Base-by-base conservation (phyloP, 164 flowering plant genomes). In the Brasenia schreberi region DNA sequence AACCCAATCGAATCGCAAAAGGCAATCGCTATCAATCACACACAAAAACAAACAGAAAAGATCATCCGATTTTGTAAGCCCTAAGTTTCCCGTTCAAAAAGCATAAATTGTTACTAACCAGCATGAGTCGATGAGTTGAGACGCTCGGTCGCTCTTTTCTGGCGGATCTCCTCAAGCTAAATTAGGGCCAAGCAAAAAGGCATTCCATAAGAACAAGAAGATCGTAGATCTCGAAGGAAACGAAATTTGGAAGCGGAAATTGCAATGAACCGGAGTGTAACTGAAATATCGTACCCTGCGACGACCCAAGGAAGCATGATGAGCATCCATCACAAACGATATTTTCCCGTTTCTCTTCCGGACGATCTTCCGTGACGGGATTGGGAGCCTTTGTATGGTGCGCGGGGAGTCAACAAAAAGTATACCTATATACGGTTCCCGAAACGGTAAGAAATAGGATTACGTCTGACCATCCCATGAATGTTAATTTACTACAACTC, bases 81-180 rank as follows among this genome's bases (percentile, higher is more conserved):
- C 7, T 7, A 45, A 7, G 11, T 12, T 45, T 7, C 11, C 7
- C 53, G 5, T 45, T 12, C 53, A 45, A 45, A 45, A 45, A 3
- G 5, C 11, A 45, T 7, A 45, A 45, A 12, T 45, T 12, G 53
- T 45, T 12, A 12, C 53, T 7, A 45, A 45, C 53, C 53, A 7
- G 53, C 53, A 3, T 45, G 3, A 2, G 7, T 45, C 53, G 53
- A 45, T 45, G 53, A 45, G 12, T 7, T 45, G 5, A 90, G 62
- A 71, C 87, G 84, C 61, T 88, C 96, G 0, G 96, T 94, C 0
- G 92, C 94, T 80, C 96, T 80, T 72, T 90, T 93, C 64, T 87
- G 94, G 18, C 97, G 88, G 69, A 93, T 90, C 66, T 90, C 98
- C 70, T 90, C 96, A 92, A 93, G 65, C 98, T 93, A 59, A 12